Conservation (phyloP, 202 grass and related monocot genomes). For the Cymbopogon flexuosus region DNA sequence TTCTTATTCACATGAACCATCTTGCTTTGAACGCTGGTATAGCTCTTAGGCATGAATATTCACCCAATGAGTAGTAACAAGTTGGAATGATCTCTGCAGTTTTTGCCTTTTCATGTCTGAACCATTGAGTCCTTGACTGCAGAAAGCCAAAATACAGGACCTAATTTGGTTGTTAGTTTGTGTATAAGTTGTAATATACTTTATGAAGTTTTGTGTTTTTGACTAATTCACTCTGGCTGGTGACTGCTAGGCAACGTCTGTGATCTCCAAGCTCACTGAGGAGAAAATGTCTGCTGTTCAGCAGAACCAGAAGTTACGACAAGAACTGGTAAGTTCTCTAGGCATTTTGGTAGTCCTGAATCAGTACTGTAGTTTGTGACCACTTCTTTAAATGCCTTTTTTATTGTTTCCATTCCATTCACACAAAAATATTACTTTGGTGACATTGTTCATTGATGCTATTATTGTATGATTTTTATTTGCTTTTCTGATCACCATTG, state of each 20-base stretch:
- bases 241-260: conserved; percentile 37
- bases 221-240: not conserved
- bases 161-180: conserved; percentile 3
- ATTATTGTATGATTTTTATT: not conserved
- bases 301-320: conserved; percentile 79
- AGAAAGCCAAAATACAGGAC: conserved; percentile 3
- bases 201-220: conserved; percentile 7
- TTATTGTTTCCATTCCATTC: not conserved
- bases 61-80: not conserved
- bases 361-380: not conserved
- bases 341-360: conserved; percentile 24
- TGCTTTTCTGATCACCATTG: not conserved
- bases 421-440: not conserved
- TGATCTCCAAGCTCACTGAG: conserved; percentile 73
- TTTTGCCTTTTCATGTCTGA: not conserved
- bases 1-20: conserved; percentile 2
- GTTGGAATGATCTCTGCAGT: not conserved
- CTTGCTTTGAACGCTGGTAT: not conserved
- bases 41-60: not conserved
- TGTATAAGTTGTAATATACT: not conserved
- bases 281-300: conserved; percentile 74
- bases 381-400: not conserved
- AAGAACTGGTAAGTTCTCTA: conserved; percentile 68
- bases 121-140: not conserved
- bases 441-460: not conserved